A percentile compares a stretch with the other conserved stretches of the same genome.
Evolutionary conservation across 1,284 basidiomycete genomes (phyloP).

Genomic region (Malassezia yamatoensis): DNA sequence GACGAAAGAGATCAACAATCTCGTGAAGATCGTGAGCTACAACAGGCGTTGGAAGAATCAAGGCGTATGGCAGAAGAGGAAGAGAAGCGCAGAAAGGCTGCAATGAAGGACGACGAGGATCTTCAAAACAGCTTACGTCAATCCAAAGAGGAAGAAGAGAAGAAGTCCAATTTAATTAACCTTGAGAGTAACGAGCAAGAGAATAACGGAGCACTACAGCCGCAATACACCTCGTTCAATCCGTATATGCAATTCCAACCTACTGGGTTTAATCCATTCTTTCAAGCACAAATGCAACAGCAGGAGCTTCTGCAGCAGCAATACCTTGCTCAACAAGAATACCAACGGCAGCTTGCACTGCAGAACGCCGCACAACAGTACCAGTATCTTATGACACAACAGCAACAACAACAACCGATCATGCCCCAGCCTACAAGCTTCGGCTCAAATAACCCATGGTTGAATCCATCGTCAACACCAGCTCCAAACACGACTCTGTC

Average conservation of each 20-base stretch:
- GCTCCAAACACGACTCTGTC: not conserved
- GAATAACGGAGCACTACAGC: conserved; percentile 47
- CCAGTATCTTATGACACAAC: conserved; percentile 48
- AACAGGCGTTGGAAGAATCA: conserved; percentile 51
- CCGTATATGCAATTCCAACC: conserved; percentile 52
- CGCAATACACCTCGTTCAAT: conserved; percentile 54
- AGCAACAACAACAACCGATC: conserved; percentile 34
- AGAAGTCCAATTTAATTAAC: conserved; percentile 67
- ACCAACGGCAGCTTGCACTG: conserved; percentile 47
- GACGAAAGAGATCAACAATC: conserved; percentile 59
- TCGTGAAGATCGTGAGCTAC: conserved; percentile 53
- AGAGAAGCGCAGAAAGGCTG: conserved; percentile 29
- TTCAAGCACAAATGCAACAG: conserved; percentile 56
- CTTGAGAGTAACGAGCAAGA: conserved; percentile 21
- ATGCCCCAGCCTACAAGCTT: conserved; percentile 56
- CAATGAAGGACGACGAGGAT: conserved; percentile 58
- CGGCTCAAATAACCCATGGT: conserved; percentile 83
- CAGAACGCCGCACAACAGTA: conserved; percentile 49
- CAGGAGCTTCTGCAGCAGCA: conserved; percentile 59
- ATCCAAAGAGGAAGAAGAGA: conserved; percentile 66
- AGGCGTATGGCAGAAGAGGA: conserved; percentile 47
- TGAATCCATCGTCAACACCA: conserved; percentile 14
- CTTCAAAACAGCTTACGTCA: conserved; percentile 66
- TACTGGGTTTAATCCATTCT: conserved; percentile 36
- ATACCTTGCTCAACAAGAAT: conserved; percentile 39